phyloP scores from a whole-genome alignment of 768 basidiomycete genomes.

The Pleurotus pulmonarius region DNA sequence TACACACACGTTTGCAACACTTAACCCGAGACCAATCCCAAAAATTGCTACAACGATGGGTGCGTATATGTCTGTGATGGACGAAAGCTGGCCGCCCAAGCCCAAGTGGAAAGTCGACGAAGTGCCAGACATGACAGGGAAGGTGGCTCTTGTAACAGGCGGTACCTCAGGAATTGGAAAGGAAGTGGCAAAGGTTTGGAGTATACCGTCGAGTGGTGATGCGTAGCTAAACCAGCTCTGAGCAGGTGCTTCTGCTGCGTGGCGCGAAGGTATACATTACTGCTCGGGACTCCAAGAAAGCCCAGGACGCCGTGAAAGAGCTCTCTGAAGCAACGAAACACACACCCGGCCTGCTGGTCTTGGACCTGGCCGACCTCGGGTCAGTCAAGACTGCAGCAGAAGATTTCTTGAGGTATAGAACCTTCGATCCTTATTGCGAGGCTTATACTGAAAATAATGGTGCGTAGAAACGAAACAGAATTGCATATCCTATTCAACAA shows the following conservation, averaged over 20 bases:
- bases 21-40: too few relatives aligned
- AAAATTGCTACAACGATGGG: too few relatives aligned
- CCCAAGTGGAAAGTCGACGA: slow-evolving; percentile 16
- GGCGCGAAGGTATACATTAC: not conserved
- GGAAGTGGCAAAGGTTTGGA: not conserved
- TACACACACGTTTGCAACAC: too few relatives aligned
- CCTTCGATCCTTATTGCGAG: not conserved
- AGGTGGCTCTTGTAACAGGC: slow-evolving; percentile 20
- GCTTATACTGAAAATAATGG: not conserved
- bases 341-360: slow-evolving; percentile 16
- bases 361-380: slow-evolving; percentile 28
- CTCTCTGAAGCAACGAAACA: not conserved
- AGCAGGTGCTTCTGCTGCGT: not conserved
- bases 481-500: slow-evolving; percentile 23
- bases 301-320: not conserved
- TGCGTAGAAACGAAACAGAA: slow-evolving; percentile 12
- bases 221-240: not conserved
- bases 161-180: slow-evolving; percentile 15
- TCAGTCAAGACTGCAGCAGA: slow-evolving; percentile 23
- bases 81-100: not conserved
- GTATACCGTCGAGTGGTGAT: not conserved
- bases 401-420: slow-evolving; percentile 22
- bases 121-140: slow-evolving; percentile 21
- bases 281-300: not conserved
- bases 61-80: too few relatives aligned